These are phyloP conservation scores for Warburgia ugandensis DNA, from an alignment of 164 flowering plant genomes.

Conservation along the genomic window DNA sequence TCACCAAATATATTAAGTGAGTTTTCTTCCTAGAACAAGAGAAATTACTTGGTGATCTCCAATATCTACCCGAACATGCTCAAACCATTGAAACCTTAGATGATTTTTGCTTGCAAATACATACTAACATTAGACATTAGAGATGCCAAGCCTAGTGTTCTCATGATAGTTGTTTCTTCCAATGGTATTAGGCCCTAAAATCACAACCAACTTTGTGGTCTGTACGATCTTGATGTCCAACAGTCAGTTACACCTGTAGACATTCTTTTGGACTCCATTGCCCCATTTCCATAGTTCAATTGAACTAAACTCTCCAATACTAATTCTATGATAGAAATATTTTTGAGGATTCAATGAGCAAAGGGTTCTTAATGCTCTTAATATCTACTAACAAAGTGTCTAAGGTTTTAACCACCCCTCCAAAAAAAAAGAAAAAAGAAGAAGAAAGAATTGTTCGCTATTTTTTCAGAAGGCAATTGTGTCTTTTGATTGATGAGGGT, in stretches of 20 bases:
- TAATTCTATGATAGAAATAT: slow-evolving; percentile 13
- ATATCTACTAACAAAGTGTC: slow-evolving; percentile 39
- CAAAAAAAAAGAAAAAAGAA: no score
- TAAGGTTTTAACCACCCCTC: slow-evolving; percentile 15
- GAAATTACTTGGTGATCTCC: slow-evolving; percentile 90
- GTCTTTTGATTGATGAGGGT: no score
- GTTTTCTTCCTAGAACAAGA: slow-evolving; percentile 23
- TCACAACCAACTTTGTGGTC: slow-evolving; percentile 65
- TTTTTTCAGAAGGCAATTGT: no score
- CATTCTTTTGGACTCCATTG: slow-evolving; percentile 6
- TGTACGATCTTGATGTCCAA: slow-evolving; percentile 59
- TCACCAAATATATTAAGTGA: slow-evolving; percentile 8
- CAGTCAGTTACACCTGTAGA: slow-evolving; percentile 21
- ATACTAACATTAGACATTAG: slow-evolving; percentile 93
- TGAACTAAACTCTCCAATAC: slow-evolving; percentile 14
- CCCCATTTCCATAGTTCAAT: slow-evolving; percentile 14
- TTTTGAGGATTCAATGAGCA: slow-evolving; percentile 62
- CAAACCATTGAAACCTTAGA: slow-evolving; percentile 89
- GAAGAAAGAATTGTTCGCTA: no score
- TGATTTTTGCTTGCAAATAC: slow-evolving; percentile 62
- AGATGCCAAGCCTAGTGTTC: slow-evolving; percentile 81
- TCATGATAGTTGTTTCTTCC: slow-evolving; percentile 97
- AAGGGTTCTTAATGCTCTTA: slow-evolving; percentile 63
- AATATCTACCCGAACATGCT: slow-evolving; percentile 81
- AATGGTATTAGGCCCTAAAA: slow-evolving; percentile 94